A percentile compares a stretch with the other conserved stretches of the same genome.
phyloP scores from a whole-genome alignment of 1,284 basidiomycete genomes.

The Gastroboletus turbinatus region DNA sequence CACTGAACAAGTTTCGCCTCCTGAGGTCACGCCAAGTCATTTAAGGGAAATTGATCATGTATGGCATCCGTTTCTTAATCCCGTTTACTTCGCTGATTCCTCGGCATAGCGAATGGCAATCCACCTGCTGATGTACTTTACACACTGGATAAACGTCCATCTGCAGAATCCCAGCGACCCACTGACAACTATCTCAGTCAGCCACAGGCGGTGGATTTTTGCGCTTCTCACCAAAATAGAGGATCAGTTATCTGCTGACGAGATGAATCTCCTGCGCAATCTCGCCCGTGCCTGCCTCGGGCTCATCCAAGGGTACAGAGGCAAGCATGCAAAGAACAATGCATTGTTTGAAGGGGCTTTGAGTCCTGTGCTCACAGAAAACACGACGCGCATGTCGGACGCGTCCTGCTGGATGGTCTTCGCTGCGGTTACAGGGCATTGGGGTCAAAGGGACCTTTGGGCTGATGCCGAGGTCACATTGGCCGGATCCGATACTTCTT shows the following conservation, averaged over 20 bases:
- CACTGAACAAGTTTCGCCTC: slow-evolving; percentile 11
- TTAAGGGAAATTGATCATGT: slow-evolving; percentile 67
- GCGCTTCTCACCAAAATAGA: slow-evolving; percentile 75
- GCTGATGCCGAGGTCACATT: slow-evolving; percentile 64
- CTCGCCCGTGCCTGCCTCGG: slow-evolving; percentile 74
- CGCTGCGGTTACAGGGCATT: slow-evolving; percentile 68
- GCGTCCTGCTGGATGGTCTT: slow-evolving; percentile 85
- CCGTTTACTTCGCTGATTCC: slow-evolving; percentile 11
- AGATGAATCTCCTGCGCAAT: slow-evolving; percentile 75
- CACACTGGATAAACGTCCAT: slow-evolving; percentile 73
- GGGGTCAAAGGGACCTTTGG: slow-evolving; percentile 89
- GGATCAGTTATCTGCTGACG: slow-evolving; percentile 69
- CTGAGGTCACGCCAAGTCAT: slow-evolving; percentile 45
- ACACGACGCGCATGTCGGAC: slow-evolving; percentile 41
- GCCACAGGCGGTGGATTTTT: slow-evolving; percentile 85
- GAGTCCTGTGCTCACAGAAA: slow-evolving; percentile 1
- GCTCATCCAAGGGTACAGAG: slow-evolving; percentile 28
- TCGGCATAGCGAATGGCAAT: slow-evolving; percentile 56
- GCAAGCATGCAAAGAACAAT: neutral
- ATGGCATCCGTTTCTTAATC: slow-evolving; percentile 19
- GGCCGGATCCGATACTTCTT: slow-evolving; percentile 4
- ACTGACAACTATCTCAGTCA: slow-evolving; percentile 50
- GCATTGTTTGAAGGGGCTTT: slow-evolving; percentile 5
- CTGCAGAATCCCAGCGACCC: slow-evolving; percentile 45
- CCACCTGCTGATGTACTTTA: slow-evolving; percentile 80